Evolutionary conservation across 208 protist genomes (phyloP).

Genomic region (Entamoeba dispar): DNA sequence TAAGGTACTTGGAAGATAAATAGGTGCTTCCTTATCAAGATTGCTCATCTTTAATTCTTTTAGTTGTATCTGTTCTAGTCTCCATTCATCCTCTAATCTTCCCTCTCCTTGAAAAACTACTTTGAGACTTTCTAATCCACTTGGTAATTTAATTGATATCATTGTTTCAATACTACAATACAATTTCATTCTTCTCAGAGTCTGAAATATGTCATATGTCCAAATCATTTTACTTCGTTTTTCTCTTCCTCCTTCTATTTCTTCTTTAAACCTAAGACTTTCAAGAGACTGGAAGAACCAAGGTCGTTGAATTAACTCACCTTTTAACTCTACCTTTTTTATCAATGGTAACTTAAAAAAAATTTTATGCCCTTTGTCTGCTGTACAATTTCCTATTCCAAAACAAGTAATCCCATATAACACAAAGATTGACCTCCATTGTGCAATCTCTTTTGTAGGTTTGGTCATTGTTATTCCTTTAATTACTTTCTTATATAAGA

Average conservation of each 20-base stretch:
- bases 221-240: neutral
- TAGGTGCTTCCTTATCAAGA: neutral
- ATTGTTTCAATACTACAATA: neutral
- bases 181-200: neutral
- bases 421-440: neutral
- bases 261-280: neutral
- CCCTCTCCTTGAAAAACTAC: neutral
- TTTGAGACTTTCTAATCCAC: neutral
- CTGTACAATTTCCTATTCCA: neutral
- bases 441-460: neutral
- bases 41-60: neutral
- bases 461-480: neutral
- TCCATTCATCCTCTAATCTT: neutral
- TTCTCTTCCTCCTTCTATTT: neutral
- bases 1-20: neutral
- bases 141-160: neutral
- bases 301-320: neutral
- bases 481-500: neutral
- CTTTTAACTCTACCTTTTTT: neutral
- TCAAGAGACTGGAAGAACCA: neutral
- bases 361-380: neutral
- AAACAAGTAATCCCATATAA: neutral
- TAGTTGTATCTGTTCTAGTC: neutral
- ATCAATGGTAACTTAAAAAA: neutral
- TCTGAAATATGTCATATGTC: neutral